Conservation (phyloP, 345 rosid species). For the Lepidium sativum region DNA sequence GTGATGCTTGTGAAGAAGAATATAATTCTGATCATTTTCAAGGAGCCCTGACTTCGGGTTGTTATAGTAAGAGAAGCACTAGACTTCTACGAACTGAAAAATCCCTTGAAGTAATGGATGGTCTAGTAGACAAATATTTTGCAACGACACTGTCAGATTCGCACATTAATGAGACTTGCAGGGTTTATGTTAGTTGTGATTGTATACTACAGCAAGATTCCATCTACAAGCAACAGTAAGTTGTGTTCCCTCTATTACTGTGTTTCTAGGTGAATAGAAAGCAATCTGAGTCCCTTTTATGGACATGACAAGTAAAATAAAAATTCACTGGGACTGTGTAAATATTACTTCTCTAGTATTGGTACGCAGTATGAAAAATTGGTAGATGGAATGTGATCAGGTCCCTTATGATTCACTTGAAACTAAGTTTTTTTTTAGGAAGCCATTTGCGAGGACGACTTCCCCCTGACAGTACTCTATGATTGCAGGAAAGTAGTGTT, state of each 20-base stretch:
- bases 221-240: conserved; percentile 48
- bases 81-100: conserved; percentile 23
- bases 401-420: background rate
- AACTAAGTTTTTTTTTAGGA: background rate
- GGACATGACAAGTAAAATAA: background rate
- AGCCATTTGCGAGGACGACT: background rate
- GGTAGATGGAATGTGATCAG: background rate
- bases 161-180: conserved; percentile 51
- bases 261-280: conserved; percentile 8
- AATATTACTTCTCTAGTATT: background rate
- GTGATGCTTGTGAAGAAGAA: conserved; percentile 23
- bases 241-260: conserved; percentile 2
- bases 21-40: conserved; percentile 14
- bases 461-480: conserved; percentile 16
- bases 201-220: conserved; percentile 62
- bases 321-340: background rate
- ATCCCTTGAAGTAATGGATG: conserved; percentile 30
- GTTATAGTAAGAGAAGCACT: conserved; percentile 6
- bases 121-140: conserved; percentile 56
- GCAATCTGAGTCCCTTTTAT: background rate
- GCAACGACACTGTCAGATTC: conserved; percentile 48
- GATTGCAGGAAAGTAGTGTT: conserved; percentile 72
- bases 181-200: conserved; percentile 47
- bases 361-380: background rate
- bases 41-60: conserved; percentile 10